A percentile compares a stretch with the other conserved stretches of the same genome.
These are phyloP conservation scores for Dothistroma septosporum DNA, from an alignment of 2,329 filamentous ascomycete genomes.

Conservation along the genomic window DNA sequence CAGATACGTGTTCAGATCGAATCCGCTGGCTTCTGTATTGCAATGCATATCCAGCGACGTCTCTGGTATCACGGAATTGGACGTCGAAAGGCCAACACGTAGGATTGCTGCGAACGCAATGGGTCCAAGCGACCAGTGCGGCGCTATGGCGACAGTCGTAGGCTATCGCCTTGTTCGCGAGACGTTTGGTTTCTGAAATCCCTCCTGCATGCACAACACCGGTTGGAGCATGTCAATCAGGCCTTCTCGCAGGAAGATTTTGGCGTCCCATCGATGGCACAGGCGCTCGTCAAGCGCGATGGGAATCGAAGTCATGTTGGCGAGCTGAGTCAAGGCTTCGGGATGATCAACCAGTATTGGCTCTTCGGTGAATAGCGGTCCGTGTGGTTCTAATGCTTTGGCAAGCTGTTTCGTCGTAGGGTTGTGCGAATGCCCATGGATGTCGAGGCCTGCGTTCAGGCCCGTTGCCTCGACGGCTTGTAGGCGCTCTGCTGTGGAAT, in stretches of 20 bases:
- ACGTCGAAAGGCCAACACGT: conserved; percentile 58
- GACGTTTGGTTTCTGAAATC: conserved; percentile 65
- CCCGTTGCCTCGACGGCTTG: conserved; percentile 65
- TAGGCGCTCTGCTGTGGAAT: conserved; percentile 62
- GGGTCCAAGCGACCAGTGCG: conserved; percentile 69
- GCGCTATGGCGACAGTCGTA: conserved; percentile 66
- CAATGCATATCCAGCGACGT: conserved; percentile 80
- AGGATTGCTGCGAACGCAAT: conserved; percentile 68
- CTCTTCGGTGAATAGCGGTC: conserved; percentile 73
- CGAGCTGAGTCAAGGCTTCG: conserved; percentile 60
- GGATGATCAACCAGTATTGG: conserved; percentile 66
- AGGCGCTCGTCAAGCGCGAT: conserved; percentile 70
- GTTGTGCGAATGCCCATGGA: conserved; percentile 72
- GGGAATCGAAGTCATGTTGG: conserved; percentile 55
- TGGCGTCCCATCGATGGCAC: conserved; percentile 69
- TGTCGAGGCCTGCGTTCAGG: conserved; percentile 70
- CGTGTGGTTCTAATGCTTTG: conserved; percentile 61
- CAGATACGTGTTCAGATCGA: conserved; percentile 50
- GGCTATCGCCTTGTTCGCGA: conserved; percentile 67
- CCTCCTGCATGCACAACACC: conserved; percentile 65
- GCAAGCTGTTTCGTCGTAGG: conserved; percentile 79
- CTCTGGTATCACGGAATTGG: conserved; percentile 70
- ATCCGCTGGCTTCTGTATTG: conserved; percentile 58
- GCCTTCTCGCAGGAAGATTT: conserved; percentile 64
- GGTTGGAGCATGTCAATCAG: conserved; percentile 70